phyloP scores from a whole-genome alignment of 164 flowering plant genomes.

The Pachysandra terminalis region DNA sequence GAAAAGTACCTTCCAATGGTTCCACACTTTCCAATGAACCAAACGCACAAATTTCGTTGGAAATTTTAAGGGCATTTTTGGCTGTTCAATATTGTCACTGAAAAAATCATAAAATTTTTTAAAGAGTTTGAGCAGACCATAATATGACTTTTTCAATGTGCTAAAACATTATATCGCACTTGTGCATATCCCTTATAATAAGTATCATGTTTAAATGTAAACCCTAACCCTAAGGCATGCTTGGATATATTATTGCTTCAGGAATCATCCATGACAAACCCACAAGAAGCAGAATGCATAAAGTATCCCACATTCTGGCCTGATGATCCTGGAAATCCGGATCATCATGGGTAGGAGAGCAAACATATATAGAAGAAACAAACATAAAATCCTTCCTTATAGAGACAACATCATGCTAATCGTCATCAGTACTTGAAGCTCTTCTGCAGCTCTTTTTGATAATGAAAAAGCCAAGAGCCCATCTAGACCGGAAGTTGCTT shows the following conservation, averaged over 20 bases:
- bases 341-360: constrained; percentile 84
- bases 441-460: constrained; percentile 24
- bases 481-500: constrained; percentile 4
- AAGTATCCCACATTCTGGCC: constrained; percentile 86
- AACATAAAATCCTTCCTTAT: constrained; percentile 13
- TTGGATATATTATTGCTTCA: constrained; percentile 19
- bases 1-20: too few relatives aligned
- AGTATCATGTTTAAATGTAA: too few relatives aligned
- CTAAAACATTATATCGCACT: too few relatives aligned
- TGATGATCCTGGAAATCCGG: constrained; percentile 86
- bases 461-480: constrained; percentile 14
- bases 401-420: constrained; percentile 38
- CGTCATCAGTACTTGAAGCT: constrained; percentile 27
- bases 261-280: constrained; percentile 55
- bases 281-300: constrained; percentile 53
- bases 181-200: too few relatives aligned
- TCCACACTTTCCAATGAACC: too few relatives aligned
- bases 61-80: too few relatives aligned
- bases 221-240: background rate
- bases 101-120: too few relatives aligned
- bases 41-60: too few relatives aligned
- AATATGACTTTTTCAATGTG: too few relatives aligned
- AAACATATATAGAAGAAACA: constrained; percentile 9
- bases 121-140: too few relatives aligned
- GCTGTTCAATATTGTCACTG: too few relatives aligned